Conservation (phyloP, 768 basidiomycete species). For the Lactarius pseudohatsudake region DNA sequence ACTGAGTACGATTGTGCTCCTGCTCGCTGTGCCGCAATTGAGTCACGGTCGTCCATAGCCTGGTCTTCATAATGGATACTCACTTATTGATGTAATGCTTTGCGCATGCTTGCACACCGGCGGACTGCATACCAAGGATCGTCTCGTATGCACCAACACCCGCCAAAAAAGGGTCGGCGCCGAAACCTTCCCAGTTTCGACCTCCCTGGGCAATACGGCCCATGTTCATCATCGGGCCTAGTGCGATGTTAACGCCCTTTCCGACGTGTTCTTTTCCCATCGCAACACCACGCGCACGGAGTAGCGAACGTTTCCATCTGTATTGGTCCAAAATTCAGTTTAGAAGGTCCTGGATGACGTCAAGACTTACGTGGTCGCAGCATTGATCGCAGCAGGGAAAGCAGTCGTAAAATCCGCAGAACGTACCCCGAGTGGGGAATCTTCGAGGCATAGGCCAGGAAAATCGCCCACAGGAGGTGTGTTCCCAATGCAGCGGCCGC, state of each 20-base stretch:
- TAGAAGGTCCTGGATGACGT: background rate
- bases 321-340: conserved; percentile 8
- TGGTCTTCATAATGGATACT: background rate
- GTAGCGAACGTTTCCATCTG: conserved; percentile 75
- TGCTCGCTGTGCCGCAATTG: conserved; percentile 52
- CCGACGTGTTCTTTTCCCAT: conserved; percentile 82
- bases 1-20: conserved; percentile 56
- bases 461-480: conserved; percentile 53
- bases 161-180: conserved; percentile 81
- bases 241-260: conserved; percentile 81
- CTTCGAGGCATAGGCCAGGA: conserved; percentile 74
- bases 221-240: conserved; percentile 87
- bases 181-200: conserved; percentile 95
- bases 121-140: conserved; percentile 74
- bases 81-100: conserved; percentile 76
- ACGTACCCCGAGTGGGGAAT: conserved; percentile 79
- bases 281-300: conserved; percentile 70
- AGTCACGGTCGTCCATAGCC: background rate
- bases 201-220: conserved; percentile 77
- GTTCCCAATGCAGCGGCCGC: conserved; percentile 69
- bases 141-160: conserved; percentile 82
- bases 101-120: conserved; percentile 82
- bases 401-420: conserved; percentile 68
- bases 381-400: conserved; percentile 84
- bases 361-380: conserved; percentile 68